Evolutionary conservation across 2,329 filamentous ascomycete genomes (phyloP), one percentile per base, ranked within the genome.

Genomic region (Botryotinia convoluta): DNA sequence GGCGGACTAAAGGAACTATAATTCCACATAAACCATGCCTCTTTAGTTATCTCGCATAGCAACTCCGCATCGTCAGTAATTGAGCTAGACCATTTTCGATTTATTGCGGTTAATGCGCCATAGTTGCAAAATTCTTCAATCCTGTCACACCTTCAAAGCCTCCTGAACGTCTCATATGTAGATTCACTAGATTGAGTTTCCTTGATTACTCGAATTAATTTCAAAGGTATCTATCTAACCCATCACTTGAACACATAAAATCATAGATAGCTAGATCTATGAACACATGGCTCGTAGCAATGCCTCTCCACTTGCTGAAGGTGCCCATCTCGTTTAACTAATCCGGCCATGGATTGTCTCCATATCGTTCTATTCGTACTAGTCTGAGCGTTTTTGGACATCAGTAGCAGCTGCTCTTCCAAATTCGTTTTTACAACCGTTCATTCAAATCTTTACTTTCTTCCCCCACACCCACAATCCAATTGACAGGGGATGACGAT

Each of bases 371-470:
- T 32, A 48, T 62, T 57, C 39, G 35, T 57, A 51, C 44, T 63
- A 63, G 57, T 18, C 20, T n/a, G 37, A 60, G 35, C 64, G 32
- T 35, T 73, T 70, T 35, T 44, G 59, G 67, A 70, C 32, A 68
- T 72, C 20, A 57, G 44, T 54, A 32, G 35, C 29, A 45, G n/a
- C 22, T 45, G 16, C 48, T 73, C 73, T 76, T 54, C 65, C 67
- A 63, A 44, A 64, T 65, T 73, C 48, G 64, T 76, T 68, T 73
- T 60, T 72, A 65, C 71, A 75, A 69, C 70, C 44, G 37, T 39
- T 68, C 48, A n/a, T 68, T 37, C 48, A 68, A 51, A 57, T 42
- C 26, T 68, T 68, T 68, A 20, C 26, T 26, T 57, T 54, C 16
- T 42, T 42, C n/a, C 64, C 45, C 65, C 48, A 57, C 48, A 42